Percentiles rank a stretch among this genome's conserved stretches.
These are phyloP conservation scores for Cryptosporidium parvum DNA, from an alignment of 169 alveolate genomes.

Conservation along the genomic window DNA sequence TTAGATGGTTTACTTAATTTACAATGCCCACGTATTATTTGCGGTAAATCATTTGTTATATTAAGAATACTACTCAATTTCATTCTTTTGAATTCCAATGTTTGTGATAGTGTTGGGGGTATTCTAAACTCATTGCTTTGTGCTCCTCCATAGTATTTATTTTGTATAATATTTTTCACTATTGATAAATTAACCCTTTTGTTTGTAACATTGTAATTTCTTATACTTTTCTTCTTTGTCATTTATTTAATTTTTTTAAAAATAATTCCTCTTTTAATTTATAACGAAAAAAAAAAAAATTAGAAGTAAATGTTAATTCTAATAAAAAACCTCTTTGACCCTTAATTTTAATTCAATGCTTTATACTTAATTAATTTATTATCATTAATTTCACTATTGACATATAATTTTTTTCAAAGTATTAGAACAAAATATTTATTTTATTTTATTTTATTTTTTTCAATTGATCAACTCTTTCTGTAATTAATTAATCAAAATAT, in stretches of 20 bases:
- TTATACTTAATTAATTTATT: not conserved
- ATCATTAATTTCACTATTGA: not conserved
- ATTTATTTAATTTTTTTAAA: not conserved
- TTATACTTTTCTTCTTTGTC: constrained; percentile 34
- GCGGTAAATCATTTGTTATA: constrained; percentile 72
- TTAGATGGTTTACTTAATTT: constrained; percentile 69
- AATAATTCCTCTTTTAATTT: not conserved
- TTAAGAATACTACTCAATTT: constrained; percentile 41
- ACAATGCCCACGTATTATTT: constrained; percentile 70
- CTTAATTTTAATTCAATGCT: not conserved
- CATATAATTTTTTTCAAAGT: too few relatives aligned
- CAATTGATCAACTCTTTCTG: not conserved
- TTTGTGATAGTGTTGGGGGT: constrained; percentile 67
- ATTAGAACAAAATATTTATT: too few relatives aligned
- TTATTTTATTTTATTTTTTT: too few relatives aligned
- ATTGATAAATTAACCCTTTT: constrained; percentile 36
- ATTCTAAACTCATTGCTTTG: constrained; percentile 13
- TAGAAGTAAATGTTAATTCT: not conserved
- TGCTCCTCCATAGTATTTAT: constrained; percentile 53
- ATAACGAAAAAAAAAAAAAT: not conserved
- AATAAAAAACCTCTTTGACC: not conserved
- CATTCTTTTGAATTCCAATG: constrained; percentile 53
- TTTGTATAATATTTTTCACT: constrained; percentile 10
- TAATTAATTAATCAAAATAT: not conserved
- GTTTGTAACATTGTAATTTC: constrained; percentile 23